Evolutionary conservation across 257 asterid genomes (phyloP), one percentile per base, ranked within the genome.

Genomic region (Anisodus tanguticus): DNA sequence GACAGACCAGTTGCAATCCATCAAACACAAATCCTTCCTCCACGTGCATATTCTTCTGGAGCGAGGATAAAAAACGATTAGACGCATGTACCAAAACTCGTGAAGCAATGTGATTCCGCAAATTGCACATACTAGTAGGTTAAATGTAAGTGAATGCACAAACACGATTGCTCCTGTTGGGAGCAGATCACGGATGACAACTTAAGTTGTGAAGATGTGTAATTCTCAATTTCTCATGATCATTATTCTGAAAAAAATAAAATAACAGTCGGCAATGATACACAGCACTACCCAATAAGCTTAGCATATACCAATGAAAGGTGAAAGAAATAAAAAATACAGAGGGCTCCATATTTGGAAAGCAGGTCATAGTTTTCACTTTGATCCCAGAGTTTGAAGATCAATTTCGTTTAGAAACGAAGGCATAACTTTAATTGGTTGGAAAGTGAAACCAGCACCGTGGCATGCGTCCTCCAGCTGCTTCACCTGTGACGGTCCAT

Each of bases 401-500:
- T 95, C 97, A 2, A 59, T 58, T 55, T 87, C 90, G 43, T 54
- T 88, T 39, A 96, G 89, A 82, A 86, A 79, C 54, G 97, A 90
- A 5, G 95, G 94, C 91, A 88, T 86, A 43, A 96, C 89, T 72
- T 86, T 85, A 63, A 92, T 85, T 2, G 90, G 94, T 80, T 90
- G 92, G 67, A 93, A 85, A 55, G 84, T 79, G 85, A 96, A 96
- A 76, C 99, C 98, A 60, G 93, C 93, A 19, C 68, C 84, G 64
- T 79, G 85, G 86, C 98, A 94, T 7, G 88, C 97, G 10, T 93
- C 97, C 86, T 94, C 92, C 88, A 96, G 71, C 54, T 86, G 89
- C 84, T 89, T 87, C 9, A 87, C 97, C 87, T 96, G 98, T 7
- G 97, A 88, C 60, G 93, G 86, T 10, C 98, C 98, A n/a, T 92